A percentile compares a stretch with the other conserved stretches of the same genome.
phyloP scores from a whole-genome alignment of 257 asterid species.

The Linderniella brevidens region DNA sequence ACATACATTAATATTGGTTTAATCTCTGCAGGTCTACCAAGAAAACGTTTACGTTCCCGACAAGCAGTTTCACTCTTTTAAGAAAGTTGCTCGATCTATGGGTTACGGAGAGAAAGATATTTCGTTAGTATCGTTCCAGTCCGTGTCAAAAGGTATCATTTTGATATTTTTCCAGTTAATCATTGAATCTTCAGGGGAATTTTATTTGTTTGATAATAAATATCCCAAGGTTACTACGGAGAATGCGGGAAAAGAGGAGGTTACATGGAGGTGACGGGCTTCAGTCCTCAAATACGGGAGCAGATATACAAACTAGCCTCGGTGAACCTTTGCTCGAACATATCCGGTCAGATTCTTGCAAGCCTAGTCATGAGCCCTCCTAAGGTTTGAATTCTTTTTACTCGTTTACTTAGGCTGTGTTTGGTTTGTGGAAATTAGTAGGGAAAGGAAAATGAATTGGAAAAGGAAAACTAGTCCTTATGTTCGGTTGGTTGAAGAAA shows the following conservation, averaged over 20 bases:
- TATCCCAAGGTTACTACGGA: slow-evolving; percentile 60
- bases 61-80: slow-evolving; percentile 84
- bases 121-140: slow-evolving; percentile 75
- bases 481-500: too few species aligned
- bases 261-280: slow-evolving; percentile 93
- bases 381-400: slow-evolving; percentile 27
- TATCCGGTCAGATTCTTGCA: slow-evolving; percentile 92
- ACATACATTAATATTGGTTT: not conserved
- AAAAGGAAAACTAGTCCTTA: too few species aligned
- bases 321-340: slow-evolving; percentile 83
- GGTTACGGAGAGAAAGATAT: slow-evolving; percentile 29
- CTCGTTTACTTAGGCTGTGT: not conserved
- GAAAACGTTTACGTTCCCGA: slow-evolving; percentile 42
- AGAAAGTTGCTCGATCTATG: slow-evolving; percentile 16
- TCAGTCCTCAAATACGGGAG: slow-evolving; percentile 69
- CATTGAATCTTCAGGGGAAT: slow-evolving; percentile 2
- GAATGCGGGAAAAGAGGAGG: slow-evolving; percentile 99
- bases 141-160: slow-evolving; percentile 74
- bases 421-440: too few species aligned
- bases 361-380: slow-evolving; percentile 95
- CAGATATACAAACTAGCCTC: slow-evolving; percentile 93
- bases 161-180: not conserved
- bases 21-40: slow-evolving; percentile 9
- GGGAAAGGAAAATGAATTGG: too few species aligned
- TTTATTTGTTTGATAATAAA: not conserved